phyloP scores from a whole-genome alignment of 495 filamentous ascomycete genomes.

The Xylaria curta region DNA sequence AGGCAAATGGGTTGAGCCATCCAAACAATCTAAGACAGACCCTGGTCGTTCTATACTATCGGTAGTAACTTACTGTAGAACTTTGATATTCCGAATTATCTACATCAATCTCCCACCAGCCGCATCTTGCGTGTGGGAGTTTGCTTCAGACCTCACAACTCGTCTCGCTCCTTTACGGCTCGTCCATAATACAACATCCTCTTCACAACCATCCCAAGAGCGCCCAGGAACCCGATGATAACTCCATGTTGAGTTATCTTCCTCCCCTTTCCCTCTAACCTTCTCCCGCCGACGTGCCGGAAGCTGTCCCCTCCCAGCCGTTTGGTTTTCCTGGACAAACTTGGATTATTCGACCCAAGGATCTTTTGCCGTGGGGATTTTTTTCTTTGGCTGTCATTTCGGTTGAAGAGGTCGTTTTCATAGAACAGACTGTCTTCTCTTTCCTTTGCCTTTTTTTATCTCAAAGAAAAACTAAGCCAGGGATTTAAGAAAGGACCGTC shows the following conservation, averaged over 20 bases:
- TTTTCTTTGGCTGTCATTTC: conserved; percentile 31
- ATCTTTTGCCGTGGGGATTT: conserved; percentile 39
- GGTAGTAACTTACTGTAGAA: conserved; percentile 13
- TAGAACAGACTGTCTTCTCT: conserved; percentile 41
- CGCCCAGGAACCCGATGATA: conserved; percentile 25
- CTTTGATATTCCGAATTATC: conserved; percentile 41
- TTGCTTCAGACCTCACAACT: conserved; percentile 18
- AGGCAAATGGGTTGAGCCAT: conserved; percentile 35
- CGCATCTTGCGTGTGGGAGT: conserved; percentile 16
- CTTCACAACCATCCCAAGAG: conserved; percentile 23
- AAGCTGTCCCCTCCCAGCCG: conserved; percentile 17
- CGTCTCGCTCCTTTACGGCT: conserved; percentile 33
- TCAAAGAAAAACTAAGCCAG: conserved; percentile 22
- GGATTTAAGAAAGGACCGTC: conserved; percentile 39
- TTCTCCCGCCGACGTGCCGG: conserved; percentile 25
- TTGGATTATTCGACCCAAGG: conserved; percentile 37
- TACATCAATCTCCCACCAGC: conserved; percentile 43
- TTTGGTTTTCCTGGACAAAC: conserved; percentile 31
- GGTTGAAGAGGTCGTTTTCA: conserved; percentile 34
- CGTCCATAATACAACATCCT: conserved; percentile 27
- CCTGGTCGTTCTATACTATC: conserved; percentile 25
- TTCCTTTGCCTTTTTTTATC: conserved; percentile 36
- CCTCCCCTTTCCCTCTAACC: conserved; percentile 26
- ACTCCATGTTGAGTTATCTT: conserved; percentile 18
- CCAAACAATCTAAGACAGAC: conserved; percentile 39